Evolutionary conservation across 2,329 filamentous ascomycete genomes (phyloP), one percentile per base, ranked within the genome.

Genomic region (Penicillium oxalicum): DNA sequence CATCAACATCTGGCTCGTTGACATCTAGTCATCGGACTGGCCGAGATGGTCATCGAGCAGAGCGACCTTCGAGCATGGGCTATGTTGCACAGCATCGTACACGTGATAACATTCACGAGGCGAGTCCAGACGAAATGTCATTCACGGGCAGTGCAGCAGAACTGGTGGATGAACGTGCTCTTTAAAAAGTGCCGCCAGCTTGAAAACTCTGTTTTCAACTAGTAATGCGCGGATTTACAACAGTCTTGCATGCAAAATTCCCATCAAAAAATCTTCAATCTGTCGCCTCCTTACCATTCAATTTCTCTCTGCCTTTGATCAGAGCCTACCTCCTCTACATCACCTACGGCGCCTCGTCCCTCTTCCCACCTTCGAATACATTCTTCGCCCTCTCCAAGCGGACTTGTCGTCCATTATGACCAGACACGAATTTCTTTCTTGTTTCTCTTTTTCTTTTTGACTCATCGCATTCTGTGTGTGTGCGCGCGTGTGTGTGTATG

Each of bases 31-130:
- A 65, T n/a, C 54, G 61, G 18, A 61, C 55, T 4, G 60, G 55
- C 7, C 54, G 51, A 5, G 62, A 66, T 4, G 61, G 65, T 11
- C 53, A 60, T 29, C 53, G 60, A 32, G 40, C 57, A 49, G 61
- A 63, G 45, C 68, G 74, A 38, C 74, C 74, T 0, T 74, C 73
- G 5, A 76, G 74, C 44, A 61, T 78, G 64, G 76, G 76, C 0
- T 76, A 74, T 48, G 75, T 78, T 9, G 67, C 70, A 8, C 71
- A 76, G 49, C 68, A 75, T 56, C 71, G 74, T 32, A 70, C 74
- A 4, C 70, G 68, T 45, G 74, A 77, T 43, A 70, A 75, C 49
- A 75, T 77, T 32, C 70, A 73, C 47, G 66, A 71, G 43, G 62
- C 65, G 25, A 69, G 65, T 54, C 62, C 67, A 13, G 65, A 70